Evolutionary conservation across 2,329 filamentous ascomycete genomes (phyloP), one percentile per base, ranked within the genome.

Genomic region (Penicillium sp.): DNA sequence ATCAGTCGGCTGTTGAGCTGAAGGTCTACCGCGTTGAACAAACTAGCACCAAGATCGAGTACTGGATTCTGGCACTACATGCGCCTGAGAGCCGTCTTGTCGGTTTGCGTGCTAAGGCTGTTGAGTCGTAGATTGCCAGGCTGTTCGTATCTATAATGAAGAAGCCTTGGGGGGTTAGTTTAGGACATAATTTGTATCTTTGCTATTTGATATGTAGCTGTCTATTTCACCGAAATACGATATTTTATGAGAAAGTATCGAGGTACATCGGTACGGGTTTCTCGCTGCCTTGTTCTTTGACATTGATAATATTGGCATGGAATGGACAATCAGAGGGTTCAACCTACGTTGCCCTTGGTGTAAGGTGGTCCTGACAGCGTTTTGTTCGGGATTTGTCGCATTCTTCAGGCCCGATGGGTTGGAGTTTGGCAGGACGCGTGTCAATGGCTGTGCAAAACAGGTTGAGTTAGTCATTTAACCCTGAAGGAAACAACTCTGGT

Each of bases 21-120:
- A 84, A 87, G 70, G 86, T 96, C 23, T 96, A 94, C 69, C 80
- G 84, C 52, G 85, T 95, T 9, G 77, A 81, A 57, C 79, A 84
- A 65, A 85, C 83, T 44, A 78, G 79, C 13, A 84, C 86, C 27
- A 82, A 88, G 70, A 81, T 82, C 15, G 90, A 95, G 76, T 96
- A 96, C 74, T 96, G 87, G 82, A 78, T 96, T 57, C 78, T 96
- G 46, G 85, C 84, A 23, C 72, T 88, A 64, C 81, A 87, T 67
- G 76, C 76, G 16, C 77, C 82, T 50, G 82, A 81, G 13, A 82
- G 80, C 19, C 83, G 81, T 75, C 68, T 96, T 58, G 85, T 96
- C 8, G 92, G 92, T 15, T 81, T 88, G 55, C 93, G 91, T 81
- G 90, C 88, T 11, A 77, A 91, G 75, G 85, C 88, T 27, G 81